These are phyloP conservation scores for Phytophthora podocarpi DNA, from an alignment of 352 stramenopile genomes.

Conservation along the genomic window DNA sequence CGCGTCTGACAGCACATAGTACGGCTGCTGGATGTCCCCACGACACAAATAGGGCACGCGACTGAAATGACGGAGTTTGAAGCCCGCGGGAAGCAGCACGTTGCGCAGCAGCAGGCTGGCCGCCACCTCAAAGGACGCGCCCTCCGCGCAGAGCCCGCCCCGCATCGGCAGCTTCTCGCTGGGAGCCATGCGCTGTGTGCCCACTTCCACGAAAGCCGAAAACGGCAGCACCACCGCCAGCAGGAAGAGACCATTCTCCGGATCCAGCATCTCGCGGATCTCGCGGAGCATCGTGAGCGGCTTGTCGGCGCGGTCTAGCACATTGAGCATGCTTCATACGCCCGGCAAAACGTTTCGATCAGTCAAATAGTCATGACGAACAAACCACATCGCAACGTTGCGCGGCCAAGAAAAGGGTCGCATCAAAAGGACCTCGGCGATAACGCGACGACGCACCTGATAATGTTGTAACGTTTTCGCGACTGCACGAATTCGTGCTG, in stretches of 20 bases:
- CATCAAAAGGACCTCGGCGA: conserved; percentile 1
- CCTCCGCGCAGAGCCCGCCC: conserved; percentile 63
- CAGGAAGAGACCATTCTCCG: conserved; percentile 73
- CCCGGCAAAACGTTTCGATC: conserved; percentile 5
- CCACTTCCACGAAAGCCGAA: conserved; percentile 80
- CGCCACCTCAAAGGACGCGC: conserved; percentile 69
- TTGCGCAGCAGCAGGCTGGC: conserved; percentile 67
- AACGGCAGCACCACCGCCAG: conserved; percentile 84
- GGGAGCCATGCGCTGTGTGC: conserved; percentile 64
- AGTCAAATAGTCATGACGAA: conserved; percentile 28
- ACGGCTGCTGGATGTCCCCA: conserved; percentile 77
- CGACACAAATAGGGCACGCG: conserved; percentile 86
- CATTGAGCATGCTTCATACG: conserved; percentile 72
- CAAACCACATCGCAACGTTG: conserved; percentile 34
- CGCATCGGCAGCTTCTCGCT: conserved; percentile 73
- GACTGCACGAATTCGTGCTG: conserved; percentile 70
- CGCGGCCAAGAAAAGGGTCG: conserved; percentile 25
- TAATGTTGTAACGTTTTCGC: conserved; percentile 77
- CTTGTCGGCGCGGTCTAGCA: conserved; percentile 82
- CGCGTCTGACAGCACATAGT: conserved; percentile 87
- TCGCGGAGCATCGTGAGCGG: conserved; percentile 78
- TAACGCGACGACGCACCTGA: conserved; percentile 55
- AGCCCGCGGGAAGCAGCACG: conserved; percentile 70
- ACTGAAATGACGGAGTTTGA: conserved; percentile 80
- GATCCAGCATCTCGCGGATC: conserved; percentile 76